A percentile compares a stretch with the other conserved stretches of the same genome.
Evolutionary conservation across 495 filamentous ascomycete species (phyloP).

Genomic region (Xylaria sp.): DNA sequence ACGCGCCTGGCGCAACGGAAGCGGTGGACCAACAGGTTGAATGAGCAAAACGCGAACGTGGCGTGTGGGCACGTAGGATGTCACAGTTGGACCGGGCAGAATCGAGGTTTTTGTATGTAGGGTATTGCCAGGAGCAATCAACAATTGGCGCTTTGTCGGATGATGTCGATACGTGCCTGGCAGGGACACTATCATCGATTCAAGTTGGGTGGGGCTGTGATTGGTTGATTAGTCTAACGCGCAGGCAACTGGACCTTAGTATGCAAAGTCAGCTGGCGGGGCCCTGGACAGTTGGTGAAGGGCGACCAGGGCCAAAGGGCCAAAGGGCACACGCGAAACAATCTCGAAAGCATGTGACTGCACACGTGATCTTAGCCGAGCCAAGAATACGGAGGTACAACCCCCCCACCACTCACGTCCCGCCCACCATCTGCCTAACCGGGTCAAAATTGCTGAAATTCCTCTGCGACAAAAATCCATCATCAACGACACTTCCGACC

Average conservation of each 20-base stretch:
- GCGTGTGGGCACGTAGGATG: not conserved
- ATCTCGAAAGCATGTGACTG: slow-evolving; percentile 34
- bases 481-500: slow-evolving; percentile 24
- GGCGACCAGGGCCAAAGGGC: not conserved
- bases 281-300: not conserved
- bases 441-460: slow-evolving; percentile 31
- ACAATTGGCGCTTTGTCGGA: not conserved
- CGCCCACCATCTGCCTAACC: slow-evolving; percentile 19
- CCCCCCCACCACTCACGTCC: slow-evolving; percentile 22
- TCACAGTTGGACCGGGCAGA: not conserved
- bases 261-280: not conserved
- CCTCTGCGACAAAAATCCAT: slow-evolving; percentile 29
- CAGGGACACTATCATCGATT: not conserved
- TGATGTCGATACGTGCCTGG: not conserved
- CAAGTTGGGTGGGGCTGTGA: not conserved
- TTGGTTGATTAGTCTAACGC: not conserved
- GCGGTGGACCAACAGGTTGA: slow-evolving; percentile 38
- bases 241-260: no score
- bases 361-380: slow-evolving; percentile 26
- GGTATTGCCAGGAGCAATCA: not conserved
- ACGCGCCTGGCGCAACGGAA: slow-evolving; percentile 52
- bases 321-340: slow-evolving; percentile 23
- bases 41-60: not conserved
- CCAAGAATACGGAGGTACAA: slow-evolving; percentile 31
- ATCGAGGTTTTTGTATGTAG: not conserved